These are phyloP conservation scores for Tuber calosporum DNA, from an alignment of 495 filamentous ascomycete species.

Conservation along the genomic window DNA sequence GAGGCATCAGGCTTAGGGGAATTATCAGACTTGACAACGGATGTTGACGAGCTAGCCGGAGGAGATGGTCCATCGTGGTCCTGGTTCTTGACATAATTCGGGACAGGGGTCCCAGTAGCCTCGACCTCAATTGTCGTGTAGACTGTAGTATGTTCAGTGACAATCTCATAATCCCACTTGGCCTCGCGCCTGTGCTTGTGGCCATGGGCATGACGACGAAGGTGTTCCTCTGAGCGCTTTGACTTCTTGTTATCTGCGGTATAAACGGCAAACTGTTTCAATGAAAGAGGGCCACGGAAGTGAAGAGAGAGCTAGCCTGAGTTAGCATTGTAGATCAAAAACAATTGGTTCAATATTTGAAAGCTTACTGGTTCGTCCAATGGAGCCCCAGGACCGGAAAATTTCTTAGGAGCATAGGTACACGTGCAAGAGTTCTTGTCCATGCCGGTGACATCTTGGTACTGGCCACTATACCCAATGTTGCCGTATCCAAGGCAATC, in stretches of 20 bases:
- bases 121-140: not conserved
- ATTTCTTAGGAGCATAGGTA: conserved; percentile 46
- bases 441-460: conserved; percentile 56
- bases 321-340: not conserved
- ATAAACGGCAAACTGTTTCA: conserved; percentile 62
- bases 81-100: not conserved
- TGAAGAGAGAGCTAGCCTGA: conserved; percentile 56
- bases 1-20: not conserved
- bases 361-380: conserved; percentile 58
- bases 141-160: not conserved
- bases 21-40: not conserved
- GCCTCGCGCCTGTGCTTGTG: conserved; percentile 40
- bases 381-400: conserved; percentile 52
- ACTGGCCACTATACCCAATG: conserved; percentile 53
- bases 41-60: not conserved
- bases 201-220: conserved; percentile 43
- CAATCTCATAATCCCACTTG: not conserved
- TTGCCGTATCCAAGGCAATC: conserved; percentile 54
- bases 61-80: not conserved
- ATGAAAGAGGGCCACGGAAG: conserved; percentile 58
- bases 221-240: conserved; percentile 41
- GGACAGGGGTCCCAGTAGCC: not conserved
- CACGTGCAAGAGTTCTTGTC: conserved; percentile 52
- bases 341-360: conserved; percentile 11
- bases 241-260: conserved; percentile 43